A percentile compares a stretch with the other conserved stretches of the same genome.
Evolutionary conservation across 345 rosid genomes (phyloP).

Genomic region (Citrus reticulata): DNA sequence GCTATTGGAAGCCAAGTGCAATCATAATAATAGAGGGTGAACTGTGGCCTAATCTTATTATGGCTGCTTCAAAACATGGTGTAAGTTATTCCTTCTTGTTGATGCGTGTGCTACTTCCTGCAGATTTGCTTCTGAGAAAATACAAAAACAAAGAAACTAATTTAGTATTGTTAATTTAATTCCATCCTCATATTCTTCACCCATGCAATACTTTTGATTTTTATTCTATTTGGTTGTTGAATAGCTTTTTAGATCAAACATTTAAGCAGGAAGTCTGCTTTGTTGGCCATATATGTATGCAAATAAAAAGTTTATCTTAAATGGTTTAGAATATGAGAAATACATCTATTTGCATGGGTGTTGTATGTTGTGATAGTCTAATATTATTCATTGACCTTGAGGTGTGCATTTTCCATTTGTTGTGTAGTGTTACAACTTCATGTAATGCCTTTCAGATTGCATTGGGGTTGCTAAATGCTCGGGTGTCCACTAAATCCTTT

Average conservation of each 20-base stretch:
- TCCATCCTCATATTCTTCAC: neutral
- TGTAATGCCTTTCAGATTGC: constrained; percentile 45
- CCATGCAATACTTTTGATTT: neutral
- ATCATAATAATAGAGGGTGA: constrained; percentile 79
- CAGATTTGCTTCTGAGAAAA: neutral
- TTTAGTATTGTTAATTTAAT: neutral
- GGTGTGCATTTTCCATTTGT: neutral
- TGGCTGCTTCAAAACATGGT: constrained; percentile 54
- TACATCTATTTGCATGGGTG: neutral
- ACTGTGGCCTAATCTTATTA: constrained; percentile 88
- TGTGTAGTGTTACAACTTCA: neutral
- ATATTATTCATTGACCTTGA: neutral
- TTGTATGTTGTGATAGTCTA: neutral
- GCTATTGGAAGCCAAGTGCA: constrained; percentile 72
- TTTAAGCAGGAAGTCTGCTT: neutral
- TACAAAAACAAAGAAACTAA: neutral
- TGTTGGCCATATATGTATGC: neutral
- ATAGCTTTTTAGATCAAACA: neutral
- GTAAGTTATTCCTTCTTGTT: constrained; percentile 41
- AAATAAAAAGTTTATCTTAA: neutral
- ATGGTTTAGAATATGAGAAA: neutral
- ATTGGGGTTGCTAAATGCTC: constrained; percentile 78
- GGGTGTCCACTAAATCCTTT: constrained; percentile 70
- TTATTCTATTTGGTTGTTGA: neutral
- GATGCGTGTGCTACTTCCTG: neutral